Base-by-base conservation (phyloP, 1,139 yeast genomes). In the Candida tetrigidarum region DNA sequence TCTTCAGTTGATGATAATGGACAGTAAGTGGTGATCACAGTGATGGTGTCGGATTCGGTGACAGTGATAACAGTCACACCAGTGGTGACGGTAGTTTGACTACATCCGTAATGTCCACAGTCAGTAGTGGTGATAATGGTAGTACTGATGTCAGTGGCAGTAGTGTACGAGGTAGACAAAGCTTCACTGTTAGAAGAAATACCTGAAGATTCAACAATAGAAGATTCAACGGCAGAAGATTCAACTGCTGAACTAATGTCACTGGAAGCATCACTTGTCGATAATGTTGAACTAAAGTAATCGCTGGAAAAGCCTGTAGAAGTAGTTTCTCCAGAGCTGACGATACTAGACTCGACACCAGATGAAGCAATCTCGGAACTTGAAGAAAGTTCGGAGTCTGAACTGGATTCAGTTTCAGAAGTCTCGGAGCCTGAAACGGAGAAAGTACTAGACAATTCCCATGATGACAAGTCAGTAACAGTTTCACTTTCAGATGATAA, bases 41-140 rank as follows among this genome's bases (percentile, higher is more conserved):
- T 59, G 9, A 49, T 42, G 20, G 51, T 53, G 38, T 58, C 53
- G 40, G 71, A 68, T 3, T 2, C 12, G 10, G 33, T 29, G 16
- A 16, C n/a, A 9, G 33, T 29, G 43, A 65, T 57, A 34, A 65
- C 58, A 39, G 72, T 64, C 23, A 70, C 51, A 50, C 74, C 75
- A 27, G 77, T 70, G 41, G 77, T 68, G 40, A 54, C 56, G 3
- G 67, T 61, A 32, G 55, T 52, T 27, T 56, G 53, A 29, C 61
- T 39, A 51, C 77, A 73, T 20, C 46, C 58, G 58, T 53, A 36
- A 42, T 49, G 55, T 45, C 49, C 37, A 57, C 66, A 60, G n/a
- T 58, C 49, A 49, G 64, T 52, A 45, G 56, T 44, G 43, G 62
- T 54, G 47, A 52, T 39, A 45, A 52, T 48, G 47, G 60, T 46